Base-by-base conservation (phyloP, 768 basidiomycete species). In the Tulasnella calospora region DNA sequence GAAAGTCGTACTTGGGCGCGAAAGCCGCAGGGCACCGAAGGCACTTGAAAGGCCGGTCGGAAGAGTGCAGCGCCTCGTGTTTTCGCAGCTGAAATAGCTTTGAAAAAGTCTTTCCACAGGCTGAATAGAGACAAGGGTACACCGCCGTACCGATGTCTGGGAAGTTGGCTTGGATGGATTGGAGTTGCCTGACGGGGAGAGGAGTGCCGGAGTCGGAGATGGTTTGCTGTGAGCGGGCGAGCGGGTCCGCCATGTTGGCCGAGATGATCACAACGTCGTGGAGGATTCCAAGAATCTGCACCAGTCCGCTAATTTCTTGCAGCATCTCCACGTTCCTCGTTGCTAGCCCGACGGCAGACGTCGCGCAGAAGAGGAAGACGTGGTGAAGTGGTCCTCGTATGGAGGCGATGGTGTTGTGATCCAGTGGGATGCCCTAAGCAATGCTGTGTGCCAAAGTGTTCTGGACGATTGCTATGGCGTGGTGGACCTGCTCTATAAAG, bases 211-310 rank as follows among this genome's bases (percentile, higher is more conserved):
- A 81, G n/a, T 87, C 84, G 27, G 72, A 72, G 61, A 71, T 71
- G 10, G 70, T 80, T 81, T 30, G 84, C 80, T 40, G 80, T 69
- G 35, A 77, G 80, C 27, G 81, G 33, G 75, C 75, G 23, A 76
- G 55, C 81, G 33, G 76, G 85, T 71, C 61, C 84, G 83, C 73
- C 88, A 86, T 9, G 88, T 85, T 76, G 81, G 86, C 80, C 69
- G 84, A 81, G 13, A 85, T 87, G 74, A 94, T 94, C 81, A 90
- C 92, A 57, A 93, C 90, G 1, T 91, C 92, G 79, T 90, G 92
- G 78, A 94, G 88, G 44, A 94, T 91, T 27, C 92, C 92, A 69
- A 94, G 88, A 80, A 94, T 92, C 81, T 94, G 93, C 78, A 94
- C 92, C 74, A 94, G 86, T n/a, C 92, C 92, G 61, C 90, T 89